Base-by-base conservation (phyloP, 345 rosid species). In the Reutealis trisperma region DNA sequence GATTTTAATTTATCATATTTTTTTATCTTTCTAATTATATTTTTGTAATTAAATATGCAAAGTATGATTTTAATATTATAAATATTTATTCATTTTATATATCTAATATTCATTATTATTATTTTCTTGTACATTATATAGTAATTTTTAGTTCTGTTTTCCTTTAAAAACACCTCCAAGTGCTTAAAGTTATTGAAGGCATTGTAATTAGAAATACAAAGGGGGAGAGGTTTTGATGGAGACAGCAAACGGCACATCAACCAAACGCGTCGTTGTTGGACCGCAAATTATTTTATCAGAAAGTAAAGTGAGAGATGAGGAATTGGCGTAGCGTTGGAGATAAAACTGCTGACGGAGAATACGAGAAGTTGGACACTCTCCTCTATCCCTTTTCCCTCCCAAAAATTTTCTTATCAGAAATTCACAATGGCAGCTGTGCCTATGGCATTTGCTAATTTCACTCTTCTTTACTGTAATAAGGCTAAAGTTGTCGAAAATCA, bases 381-480 rank as follows among this genome's bases (percentile, higher is more conserved):
- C 72, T 22, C 3, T 62, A 51, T 4, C n/a, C 22, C n/a, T 42
- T 21, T 18, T 42, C 24, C 51, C 22, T 72, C 57, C 32, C 3
- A n/a, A 25, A 55, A 41, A 45, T 15, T 49, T 15, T 14, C 30
- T 27, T 27, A 27, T 27, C 37, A 34, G 37, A 34, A 34, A 34
- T 34, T 21, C 25, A 47, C 57, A 78, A 87, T 88, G 89, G 85
- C n/a, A n/a, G n/a, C 87, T 74, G 79, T 76, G 37, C 66, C 91
- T 65, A 75, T 89, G 88, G 88, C 91, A 22, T 84, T 87, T 30
- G 81, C 87, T 37, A 81, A 77, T 74, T 75, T 72, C 19, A 55
- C 77, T 42, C 75, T 80, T 42, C 75, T 80, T 51, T 71, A 51
- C 19, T 49, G 10, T 42, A 44, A 16, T 22, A 81, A 57, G 25